phyloP scores from a whole-genome alignment of 768 basidiomycete genomes.

The Tylopilus felleus region DNA sequence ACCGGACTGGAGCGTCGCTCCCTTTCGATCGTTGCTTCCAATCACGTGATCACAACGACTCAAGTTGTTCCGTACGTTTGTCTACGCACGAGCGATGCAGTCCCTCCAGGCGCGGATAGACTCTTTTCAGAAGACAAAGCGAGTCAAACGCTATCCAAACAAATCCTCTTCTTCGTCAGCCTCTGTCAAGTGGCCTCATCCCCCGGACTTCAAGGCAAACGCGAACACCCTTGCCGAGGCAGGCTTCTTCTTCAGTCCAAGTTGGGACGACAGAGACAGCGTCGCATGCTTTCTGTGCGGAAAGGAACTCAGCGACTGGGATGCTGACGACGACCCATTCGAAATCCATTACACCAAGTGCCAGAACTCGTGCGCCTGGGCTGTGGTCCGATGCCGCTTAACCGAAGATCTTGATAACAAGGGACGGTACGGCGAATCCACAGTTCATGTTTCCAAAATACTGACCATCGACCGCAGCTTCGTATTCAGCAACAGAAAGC shows the following conservation, averaged over 20 bases:
- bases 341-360: constrained; percentile 77
- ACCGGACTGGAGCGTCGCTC: neutral
- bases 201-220: constrained; percentile 59
- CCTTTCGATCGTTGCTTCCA: neutral
- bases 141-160: constrained; percentile 48
- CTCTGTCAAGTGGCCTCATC: constrained; percentile 78
- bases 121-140: constrained; percentile 64
- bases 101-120: constrained; percentile 54
- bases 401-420: constrained; percentile 52
- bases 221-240: constrained; percentile 78
- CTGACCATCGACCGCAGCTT: constrained; percentile 42
- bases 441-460: neutral
- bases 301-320: constrained; percentile 84
- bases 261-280: constrained; percentile 63
- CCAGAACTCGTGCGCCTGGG: constrained; percentile 72
- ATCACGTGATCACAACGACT: neutral
- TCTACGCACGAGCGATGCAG: constrained; percentile 39
- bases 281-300: constrained; percentile 83
- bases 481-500: constrained; percentile 51
- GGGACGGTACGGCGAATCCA: constrained; percentile 46
- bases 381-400: constrained; percentile 70
- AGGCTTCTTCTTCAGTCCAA: constrained; percentile 83
- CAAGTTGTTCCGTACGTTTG: neutral
- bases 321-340: constrained; percentile 79
- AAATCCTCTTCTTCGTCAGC: constrained; percentile 45